These are phyloP conservation scores for Peterozyma toletana DNA, from an alignment of 805 yeast species.

Conservation along the genomic window DNA sequence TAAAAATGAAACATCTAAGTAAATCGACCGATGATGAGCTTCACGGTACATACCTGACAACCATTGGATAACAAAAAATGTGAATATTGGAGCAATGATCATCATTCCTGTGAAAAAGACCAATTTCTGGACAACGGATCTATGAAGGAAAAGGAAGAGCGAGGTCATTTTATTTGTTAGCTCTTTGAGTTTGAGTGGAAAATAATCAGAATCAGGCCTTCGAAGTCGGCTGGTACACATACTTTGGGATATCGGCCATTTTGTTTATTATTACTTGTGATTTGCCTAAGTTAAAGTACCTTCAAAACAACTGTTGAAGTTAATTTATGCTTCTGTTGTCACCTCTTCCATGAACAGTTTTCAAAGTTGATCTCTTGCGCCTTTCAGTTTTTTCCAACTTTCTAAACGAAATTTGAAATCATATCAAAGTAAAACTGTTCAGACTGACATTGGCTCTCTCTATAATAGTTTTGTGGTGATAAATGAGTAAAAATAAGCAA, in stretches of 20 bases:
- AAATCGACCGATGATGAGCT: neutral
- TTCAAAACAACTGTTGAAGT: neutral
- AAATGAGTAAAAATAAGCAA: too few species aligned
- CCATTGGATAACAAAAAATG: slow-evolving; percentile 53
- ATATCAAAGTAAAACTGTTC: too few species aligned
- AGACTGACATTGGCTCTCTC: too few species aligned
- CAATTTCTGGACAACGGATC: slow-evolving; percentile 60
- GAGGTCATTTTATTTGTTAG: neutral
- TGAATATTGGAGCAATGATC: slow-evolving; percentile 58
- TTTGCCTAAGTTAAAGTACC: neutral
- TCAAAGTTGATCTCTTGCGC: too few species aligned
- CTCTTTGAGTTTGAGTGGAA: neutral
- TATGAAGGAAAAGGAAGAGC: slow-evolving; percentile 12
- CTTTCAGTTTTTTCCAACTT: too few species aligned
- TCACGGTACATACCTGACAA: slow-evolving; percentile 17
- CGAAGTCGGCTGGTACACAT: neutral
- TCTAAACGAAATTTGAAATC: too few species aligned
- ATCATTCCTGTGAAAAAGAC: slow-evolving; percentile 71
- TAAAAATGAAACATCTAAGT: neutral
- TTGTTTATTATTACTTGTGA: neutral
- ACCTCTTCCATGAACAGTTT: too few species aligned
- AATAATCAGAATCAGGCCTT: neutral
- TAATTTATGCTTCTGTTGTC: too few species aligned
- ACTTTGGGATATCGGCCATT: slow-evolving; percentile 11
- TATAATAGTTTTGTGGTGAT: too few species aligned